Conservation (phyloP, 306 rosid genomes). For the Acacia confusa region DNA sequence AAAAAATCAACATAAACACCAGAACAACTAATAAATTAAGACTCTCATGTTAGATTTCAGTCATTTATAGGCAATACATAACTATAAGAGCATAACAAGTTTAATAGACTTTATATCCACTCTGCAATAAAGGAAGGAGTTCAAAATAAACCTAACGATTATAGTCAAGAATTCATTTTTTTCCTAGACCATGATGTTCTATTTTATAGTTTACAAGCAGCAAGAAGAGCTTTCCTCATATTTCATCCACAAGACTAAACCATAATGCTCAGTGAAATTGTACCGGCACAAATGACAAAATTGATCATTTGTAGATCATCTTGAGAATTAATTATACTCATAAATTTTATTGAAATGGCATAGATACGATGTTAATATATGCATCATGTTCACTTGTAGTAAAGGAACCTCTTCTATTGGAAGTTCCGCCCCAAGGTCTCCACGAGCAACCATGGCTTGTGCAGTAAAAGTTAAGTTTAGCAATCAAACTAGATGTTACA, state of each 20-base stretch:
- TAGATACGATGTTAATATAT: no score
- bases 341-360: constrained; percentile 11
- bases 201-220: constrained; percentile 20
- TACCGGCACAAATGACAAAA: no score
- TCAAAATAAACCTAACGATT: no score
- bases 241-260: no score
- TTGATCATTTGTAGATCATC: constrained; percentile 22
- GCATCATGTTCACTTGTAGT: no score
- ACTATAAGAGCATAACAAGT: not conserved
- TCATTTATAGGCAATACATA: not conserved
- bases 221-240: constrained; percentile 31
- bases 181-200: not conserved
- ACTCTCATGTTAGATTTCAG: not conserved
- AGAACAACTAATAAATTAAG: no score
- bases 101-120: constrained; percentile 14
- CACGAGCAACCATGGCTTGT: constrained; percentile 99
- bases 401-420: no score
- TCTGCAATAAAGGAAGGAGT: constrained; percentile 9
- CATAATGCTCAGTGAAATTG: no score
- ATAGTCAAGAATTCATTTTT: not conserved
- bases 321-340: constrained; percentile 12
- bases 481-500: constrained; percentile 23
- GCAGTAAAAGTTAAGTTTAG: constrained; percentile 28
- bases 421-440: constrained; percentile 99
- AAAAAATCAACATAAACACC: no score